Evolutionary conservation across 2,329 filamentous ascomycete species (phyloP), one percentile per base, ranked within the genome.

Genomic region (Fusarium subtropicale): DNA sequence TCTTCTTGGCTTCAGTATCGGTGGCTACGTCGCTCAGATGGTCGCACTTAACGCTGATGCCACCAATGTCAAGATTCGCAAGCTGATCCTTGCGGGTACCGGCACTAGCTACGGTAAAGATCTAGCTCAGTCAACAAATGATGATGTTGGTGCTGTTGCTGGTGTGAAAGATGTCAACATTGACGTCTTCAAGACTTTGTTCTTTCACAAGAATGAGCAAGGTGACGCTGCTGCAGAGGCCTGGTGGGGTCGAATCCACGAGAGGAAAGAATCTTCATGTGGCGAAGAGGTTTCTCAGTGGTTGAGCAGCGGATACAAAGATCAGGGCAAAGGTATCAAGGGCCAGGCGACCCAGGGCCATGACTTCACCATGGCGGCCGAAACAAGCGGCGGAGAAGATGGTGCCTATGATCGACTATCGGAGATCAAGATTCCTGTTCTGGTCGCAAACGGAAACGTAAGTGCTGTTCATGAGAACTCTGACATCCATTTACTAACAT

Each of bases 21-120:
- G 59, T 0, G 56, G 59, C 6, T 61, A 61, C 1, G 59, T 62
- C 15, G 59, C 56, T 15, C 59, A 62, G 13, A 45, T 62, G 59
- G 15, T 61, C 10, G 33, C 31, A 2, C 59, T 62, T 7, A 62
- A 62, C 2, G 16, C 45, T 3, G 33, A 54, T 34, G 33, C 46
- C 0, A 53, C 12, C 4, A 62, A 61, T 1, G 22, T 62, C n/a
- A 54, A 24, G 4, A 22, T 62, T 1, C 39, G 39, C n/a, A 62
- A 22, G 6, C 18, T 62, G 5, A 34, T 62, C 20, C 56, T 62
- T 10, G 56, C 56, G 1, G 59, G 59, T 0, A 62, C 59, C 0
- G 59, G 59, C 0, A 62, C 59, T 0, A 62, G 59, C n/a, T 39
- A 62, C 6, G 56, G 59, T 0, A 16, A 30, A 30, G 33, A 54